These are phyloP conservation scores for Penicillium odoratum DNA, from an alignment of 495 filamentous ascomycete species.

Conservation along the genomic window DNA sequence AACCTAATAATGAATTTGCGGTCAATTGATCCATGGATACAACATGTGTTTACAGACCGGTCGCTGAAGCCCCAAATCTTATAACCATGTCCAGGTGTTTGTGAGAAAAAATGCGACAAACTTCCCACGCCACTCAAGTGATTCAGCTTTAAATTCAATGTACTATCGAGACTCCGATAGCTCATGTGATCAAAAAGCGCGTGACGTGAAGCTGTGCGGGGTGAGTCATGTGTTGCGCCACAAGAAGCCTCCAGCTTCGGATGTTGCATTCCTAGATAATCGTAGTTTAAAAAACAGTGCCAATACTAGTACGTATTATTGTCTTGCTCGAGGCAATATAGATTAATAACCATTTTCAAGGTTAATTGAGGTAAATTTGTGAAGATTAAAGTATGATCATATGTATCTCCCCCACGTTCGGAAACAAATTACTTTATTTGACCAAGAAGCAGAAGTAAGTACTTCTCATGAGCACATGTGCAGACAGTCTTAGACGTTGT, in stretches of 20 bases:
- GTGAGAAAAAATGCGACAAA: background rate
- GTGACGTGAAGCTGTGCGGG: background rate
- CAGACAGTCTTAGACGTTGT: too few species aligned
- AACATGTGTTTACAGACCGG: too few species aligned
- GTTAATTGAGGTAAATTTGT: too few species aligned
- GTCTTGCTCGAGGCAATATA: too few species aligned
- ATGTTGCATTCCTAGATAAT: background rate
- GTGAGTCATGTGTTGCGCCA: background rate
- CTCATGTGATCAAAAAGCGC: background rate
- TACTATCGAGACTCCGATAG: background rate
- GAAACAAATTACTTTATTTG: too few species aligned
- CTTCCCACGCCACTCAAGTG: background rate
- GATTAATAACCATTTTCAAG: too few species aligned
- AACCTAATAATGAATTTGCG: too few species aligned
- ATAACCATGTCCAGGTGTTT: background rate
- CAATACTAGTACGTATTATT: too few species aligned
- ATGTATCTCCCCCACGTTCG: too few species aligned
- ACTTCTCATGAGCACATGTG: too few species aligned
- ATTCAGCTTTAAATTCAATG: background rate
- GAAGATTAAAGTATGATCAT: too few species aligned
- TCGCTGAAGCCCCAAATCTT: background rate
- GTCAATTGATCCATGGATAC: background rate
- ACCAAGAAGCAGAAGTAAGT: too few species aligned
- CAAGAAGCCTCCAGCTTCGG: background rate
- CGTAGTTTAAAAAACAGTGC: background rate